Base-by-base conservation (phyloP, 495 filamentous ascomycete species). In the Arthonia radiata region DNA sequence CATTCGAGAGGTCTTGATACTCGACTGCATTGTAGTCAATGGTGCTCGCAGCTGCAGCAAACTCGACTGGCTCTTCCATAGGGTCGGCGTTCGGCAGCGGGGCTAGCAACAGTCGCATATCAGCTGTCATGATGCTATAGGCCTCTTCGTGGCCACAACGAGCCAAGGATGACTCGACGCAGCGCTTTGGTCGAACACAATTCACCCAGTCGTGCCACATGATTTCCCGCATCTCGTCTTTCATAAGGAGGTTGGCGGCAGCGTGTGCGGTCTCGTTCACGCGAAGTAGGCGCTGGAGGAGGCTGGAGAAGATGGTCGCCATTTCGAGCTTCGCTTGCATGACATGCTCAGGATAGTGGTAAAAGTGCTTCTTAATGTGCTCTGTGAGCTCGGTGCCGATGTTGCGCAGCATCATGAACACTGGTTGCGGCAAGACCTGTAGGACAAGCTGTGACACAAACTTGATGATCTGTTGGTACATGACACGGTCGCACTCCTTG, bases 391-490 rank as follows among this genome's bases (percentile, higher is more conserved):
- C 60, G 33, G 76, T 70, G 1, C 80, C 78, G 34, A 97, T 86
- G 29, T 59, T 79, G 31, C 75, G 64, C 23, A 97, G 65, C 1
- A 79, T 71, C 37, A 79, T 69, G 15, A 91, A 52, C 10, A 93
- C 80, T 7, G 66, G 53, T 24, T 77, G 67, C 2, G 86, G 89
- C 2, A 86, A 70, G 8, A 89, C 80, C 44, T 93, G 80, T 6
- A 91, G 60, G 0, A 79, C 79, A 17, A 97, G 55, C 4, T 67
- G 67, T 4, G 77, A 69, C 15, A 94, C 61, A 28, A 92, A 78
- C 15, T 72, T 67, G 47, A 90, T 78, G 80, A 94, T 91, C 37
- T 81, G 81, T 46, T 75, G 79, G 42, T 97, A 97, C 57, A 93
- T 79, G 19, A 81, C 53, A 53, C 81, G 83, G 37, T 97, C 86